Evolutionary conservation across 2,329 filamentous ascomycete species (phyloP), one percentile per base, ranked within the genome.

Genomic region (Stylonectria norvegica): DNA sequence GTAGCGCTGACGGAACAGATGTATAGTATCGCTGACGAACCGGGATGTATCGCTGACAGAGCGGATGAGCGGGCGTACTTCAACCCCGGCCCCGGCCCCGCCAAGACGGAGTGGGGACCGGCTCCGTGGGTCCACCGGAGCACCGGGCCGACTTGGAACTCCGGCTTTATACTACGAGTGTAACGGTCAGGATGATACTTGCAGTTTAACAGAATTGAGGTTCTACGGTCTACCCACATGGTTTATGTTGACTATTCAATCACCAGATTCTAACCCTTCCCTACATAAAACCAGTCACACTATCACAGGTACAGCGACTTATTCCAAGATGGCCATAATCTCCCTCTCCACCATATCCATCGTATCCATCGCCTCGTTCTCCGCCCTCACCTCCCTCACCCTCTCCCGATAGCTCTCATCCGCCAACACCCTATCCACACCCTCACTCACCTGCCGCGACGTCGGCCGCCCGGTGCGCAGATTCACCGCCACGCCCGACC

Each of bases 401-500:
- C 59, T 54, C 39, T 42, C 45, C 46, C 62, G 62, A 43, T 57
- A 69, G 16, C 40, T 49, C 2, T 23, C 29, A 7, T 66, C 51
- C 0, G 10, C 34, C 23, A 70, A 43, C 0, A 70, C 45, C 16
- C 48, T 49, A 3, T 63, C 51, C 12, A 69, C 60, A 0, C 49
- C 65, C 4, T 41, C 51, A 1, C 46, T 42, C 5, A 69, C 47
- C 31, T 59, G 44, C 17, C 59, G 53, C 1, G 42, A 23, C 2
- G 48, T 57, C 8, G 67, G 65, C 3, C 25, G 43, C 17, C 63
- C 61, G 0, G 64, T 67, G 22, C 52, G 47, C 15, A 76, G 54
- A 47, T 75, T 72, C 27, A 72, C 58, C 1, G 67, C 72, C 5
- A 73, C 55, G 7, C 71, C 72, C 1, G 66, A 61, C 52, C 59